These are phyloP conservation scores for Trichocladium antarcticum DNA, from an alignment of 495 filamentous ascomycete species.

Conservation along the genomic window DNA sequence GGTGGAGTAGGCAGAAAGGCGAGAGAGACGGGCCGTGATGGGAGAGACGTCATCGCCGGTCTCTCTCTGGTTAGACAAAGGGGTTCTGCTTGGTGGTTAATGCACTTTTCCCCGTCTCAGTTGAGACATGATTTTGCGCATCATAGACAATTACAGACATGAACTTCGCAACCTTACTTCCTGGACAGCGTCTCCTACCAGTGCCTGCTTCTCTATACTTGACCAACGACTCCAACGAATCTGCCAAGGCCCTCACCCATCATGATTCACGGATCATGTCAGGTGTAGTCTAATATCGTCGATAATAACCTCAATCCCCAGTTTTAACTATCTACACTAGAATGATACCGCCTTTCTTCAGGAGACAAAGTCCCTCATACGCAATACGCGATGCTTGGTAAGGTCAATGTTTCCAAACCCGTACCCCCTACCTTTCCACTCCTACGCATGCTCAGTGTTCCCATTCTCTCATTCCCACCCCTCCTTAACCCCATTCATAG, in stretches of 20 bases:
- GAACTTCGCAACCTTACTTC: background rate
- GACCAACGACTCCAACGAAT: no score
- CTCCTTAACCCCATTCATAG: background rate
- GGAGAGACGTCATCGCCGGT: constrained; percentile 40
- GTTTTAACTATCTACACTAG: constrained; percentile 3
- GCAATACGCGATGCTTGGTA: background rate
- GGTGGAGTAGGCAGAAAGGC: constrained; percentile 6
- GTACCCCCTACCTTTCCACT: background rate
- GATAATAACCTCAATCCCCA: background rate
- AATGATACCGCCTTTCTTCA: background rate
- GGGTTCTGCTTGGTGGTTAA: constrained; percentile 4
- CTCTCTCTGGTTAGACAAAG: constrained; percentile 1
- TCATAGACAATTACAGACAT: background rate
- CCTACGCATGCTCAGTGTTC: background rate
- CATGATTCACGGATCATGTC: no score
- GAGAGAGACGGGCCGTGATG: constrained; percentile 29
- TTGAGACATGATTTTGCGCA: background rate
- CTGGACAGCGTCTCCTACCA: background rate
- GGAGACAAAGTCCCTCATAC: background rate
- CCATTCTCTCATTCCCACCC: background rate
- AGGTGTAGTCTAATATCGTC: no score
- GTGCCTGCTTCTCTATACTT: no score
- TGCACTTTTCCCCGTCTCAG: constrained; percentile 1
- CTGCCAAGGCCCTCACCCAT: no score
- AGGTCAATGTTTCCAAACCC: background rate